A percentile compares a stretch with the other conserved stretches of the same genome.
Conservation (phyloP, 257 asterid genomes). For the Ocimum tenuiflorum region DNA sequence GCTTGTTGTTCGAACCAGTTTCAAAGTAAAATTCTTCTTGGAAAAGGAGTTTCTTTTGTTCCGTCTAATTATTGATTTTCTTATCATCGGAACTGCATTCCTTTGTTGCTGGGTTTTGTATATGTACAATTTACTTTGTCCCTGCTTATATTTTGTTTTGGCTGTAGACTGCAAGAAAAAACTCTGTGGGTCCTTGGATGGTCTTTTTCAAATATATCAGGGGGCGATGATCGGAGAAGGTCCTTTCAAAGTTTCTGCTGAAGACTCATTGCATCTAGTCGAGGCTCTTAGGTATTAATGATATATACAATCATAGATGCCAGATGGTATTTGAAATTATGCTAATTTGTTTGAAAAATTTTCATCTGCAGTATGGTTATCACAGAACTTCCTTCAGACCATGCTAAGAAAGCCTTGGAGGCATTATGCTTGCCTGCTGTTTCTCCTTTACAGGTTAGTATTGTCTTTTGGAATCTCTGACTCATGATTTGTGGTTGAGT, state of each 20-base stretch:
- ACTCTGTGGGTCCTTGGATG: conserved; percentile 76
- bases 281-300: conserved; percentile 84
- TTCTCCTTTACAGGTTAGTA: conserved; percentile 69
- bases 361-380: conserved; percentile 70
- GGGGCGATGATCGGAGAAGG: conserved; percentile 84
- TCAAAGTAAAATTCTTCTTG: not conserved
- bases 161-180: conserved; percentile 82
- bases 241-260: conserved; percentile 89
- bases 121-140: conserved; percentile 11
- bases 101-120: not conserved
- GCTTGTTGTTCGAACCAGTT: no score
- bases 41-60: not conserved
- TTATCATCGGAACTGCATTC: conserved; percentile 12
- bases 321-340: conserved; percentile 13
- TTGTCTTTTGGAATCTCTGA: conserved; percentile 21
- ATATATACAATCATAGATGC: conserved; percentile 11
- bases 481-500: conserved; percentile 8
- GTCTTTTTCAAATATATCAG: conserved; percentile 84
- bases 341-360: conserved; percentile 24
- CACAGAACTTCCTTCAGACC: conserved; percentile 88
- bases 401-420: conserved; percentile 88
- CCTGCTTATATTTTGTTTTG: conserved; percentile 4
- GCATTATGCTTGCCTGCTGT: conserved; percentile 81
- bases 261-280: conserved; percentile 84
- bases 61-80: not conserved